A percentile compares a stretch with the other conserved stretches of the same genome.
phyloP scores from a whole-genome alignment of 495 filamentous ascomycete genomes.

The Letharia columbiana region DNA sequence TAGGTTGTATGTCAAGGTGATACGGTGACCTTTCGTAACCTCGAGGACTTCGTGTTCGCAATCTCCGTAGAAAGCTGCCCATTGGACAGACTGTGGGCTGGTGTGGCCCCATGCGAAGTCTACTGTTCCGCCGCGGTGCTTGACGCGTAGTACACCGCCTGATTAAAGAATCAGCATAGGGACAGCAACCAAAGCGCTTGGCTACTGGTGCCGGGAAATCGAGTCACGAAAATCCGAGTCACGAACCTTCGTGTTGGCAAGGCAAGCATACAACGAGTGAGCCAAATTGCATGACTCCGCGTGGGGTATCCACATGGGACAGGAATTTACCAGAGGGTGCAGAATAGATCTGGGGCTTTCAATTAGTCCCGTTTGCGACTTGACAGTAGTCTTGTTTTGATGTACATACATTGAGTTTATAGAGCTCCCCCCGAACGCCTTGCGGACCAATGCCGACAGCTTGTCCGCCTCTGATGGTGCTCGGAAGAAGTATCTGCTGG shows the following conservation, averaged over 20 bases:
- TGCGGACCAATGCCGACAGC: neutral
- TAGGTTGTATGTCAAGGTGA: conserved; percentile 35
- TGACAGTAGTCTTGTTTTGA: neutral
- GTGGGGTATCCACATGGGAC: conserved; percentile 49
- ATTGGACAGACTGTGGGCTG: conserved; percentile 35
- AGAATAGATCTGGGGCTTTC: conserved; percentile 13
- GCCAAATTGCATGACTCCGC: conserved; percentile 40
- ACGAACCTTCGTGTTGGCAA: conserved; percentile 27
- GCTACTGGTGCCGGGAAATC: neutral
- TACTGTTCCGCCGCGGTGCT: neutral
- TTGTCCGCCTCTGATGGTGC: neutral
- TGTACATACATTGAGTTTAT: neutral
- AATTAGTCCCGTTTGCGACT: neutral
- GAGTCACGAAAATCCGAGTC: neutral
- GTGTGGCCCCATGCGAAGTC: conserved; percentile 20
- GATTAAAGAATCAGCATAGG: neutral
- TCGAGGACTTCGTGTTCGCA: conserved; percentile 50
- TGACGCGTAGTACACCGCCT: neutral
- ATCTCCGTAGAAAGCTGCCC: conserved; percentile 56
- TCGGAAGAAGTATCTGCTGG: neutral
- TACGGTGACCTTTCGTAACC: conserved; percentile 41
- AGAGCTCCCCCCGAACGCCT: neutral
- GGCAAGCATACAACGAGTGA: conserved; percentile 50
- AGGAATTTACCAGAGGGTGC: conserved; percentile 45
- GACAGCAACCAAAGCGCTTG: neutral